phyloP scores from a whole-genome alignment of 2,329 filamentous ascomycete species.

The Paraphaeosphaeria minitans region DNA sequence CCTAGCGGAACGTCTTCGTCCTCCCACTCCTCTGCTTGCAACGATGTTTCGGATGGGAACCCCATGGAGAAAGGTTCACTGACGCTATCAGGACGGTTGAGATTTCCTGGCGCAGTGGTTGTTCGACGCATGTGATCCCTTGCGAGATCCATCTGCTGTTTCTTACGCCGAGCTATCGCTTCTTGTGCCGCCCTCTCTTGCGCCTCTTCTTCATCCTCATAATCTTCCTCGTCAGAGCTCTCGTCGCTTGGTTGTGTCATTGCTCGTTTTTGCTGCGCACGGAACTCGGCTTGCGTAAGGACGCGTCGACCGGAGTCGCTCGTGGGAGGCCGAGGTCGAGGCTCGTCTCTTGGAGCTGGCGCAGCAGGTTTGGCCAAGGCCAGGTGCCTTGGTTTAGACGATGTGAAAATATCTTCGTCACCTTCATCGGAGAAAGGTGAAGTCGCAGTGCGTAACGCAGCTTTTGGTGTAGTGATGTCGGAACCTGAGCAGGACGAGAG shows the following conservation, averaged over 20 bases:
- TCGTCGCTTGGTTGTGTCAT: slow-evolving; percentile 33
- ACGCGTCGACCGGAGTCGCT: slow-evolving; percentile 28
- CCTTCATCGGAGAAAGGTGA: slow-evolving; percentile 28
- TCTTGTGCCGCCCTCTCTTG: slow-evolving; percentile 41
- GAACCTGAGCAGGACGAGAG: slow-evolving; percentile 40
- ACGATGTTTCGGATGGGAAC: slow-evolving; percentile 43
- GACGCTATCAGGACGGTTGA: slow-evolving; percentile 24
- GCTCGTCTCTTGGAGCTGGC: slow-evolving; percentile 18
- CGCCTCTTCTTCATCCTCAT: slow-evolving; percentile 47
- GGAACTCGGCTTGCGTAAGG: slow-evolving; percentile 43
- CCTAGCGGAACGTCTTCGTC: slow-evolving; percentile 47
- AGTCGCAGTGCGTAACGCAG: slow-evolving; percentile 25
- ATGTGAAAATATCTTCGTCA: slow-evolving; percentile 41
- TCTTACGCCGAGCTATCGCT: slow-evolving; percentile 37
- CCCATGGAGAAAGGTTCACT: slow-evolving; percentile 30
- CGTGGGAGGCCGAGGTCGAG: slow-evolving; percentile 16
- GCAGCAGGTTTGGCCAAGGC: slow-evolving; percentile 14
- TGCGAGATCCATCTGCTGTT: slow-evolving; percentile 42
- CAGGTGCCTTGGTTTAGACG: slow-evolving; percentile 16
- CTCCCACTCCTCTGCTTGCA: slow-evolving; percentile 45
- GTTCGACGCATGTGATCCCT: slow-evolving; percentile 43
- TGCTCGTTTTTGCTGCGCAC: slow-evolving; percentile 35
- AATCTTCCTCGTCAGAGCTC: slow-evolving; percentile 42
- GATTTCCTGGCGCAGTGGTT: slow-evolving; percentile 33
- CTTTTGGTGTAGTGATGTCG: slow-evolving; percentile 39